Percentiles rank a stretch among this genome's conserved stretches.
Conservation (phyloP, 768 basidiomycete species). For the Harrya chromipes region DNA sequence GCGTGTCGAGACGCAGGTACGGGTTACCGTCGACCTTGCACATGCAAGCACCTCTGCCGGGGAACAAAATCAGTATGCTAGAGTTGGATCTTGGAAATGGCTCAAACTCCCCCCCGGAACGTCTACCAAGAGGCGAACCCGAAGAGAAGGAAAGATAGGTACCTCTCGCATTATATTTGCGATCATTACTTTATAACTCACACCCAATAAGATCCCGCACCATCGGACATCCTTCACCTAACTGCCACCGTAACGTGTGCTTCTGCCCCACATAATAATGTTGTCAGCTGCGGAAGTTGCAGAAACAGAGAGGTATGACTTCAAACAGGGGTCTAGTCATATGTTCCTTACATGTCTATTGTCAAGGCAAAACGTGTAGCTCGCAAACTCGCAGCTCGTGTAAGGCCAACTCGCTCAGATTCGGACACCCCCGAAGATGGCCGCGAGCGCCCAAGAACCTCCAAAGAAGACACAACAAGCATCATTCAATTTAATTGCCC, state of each 20-base stretch:
- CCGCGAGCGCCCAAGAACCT: conserved; percentile 39
- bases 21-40: conserved; percentile 77
- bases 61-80: conserved; percentile 65
- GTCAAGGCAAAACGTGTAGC: conserved; percentile 82
- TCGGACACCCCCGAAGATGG: conserved; percentile 65
- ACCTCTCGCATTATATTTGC: conserved; percentile 15
- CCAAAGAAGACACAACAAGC: conserved; percentile 67
- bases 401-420: conserved; percentile 73
- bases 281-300: conserved; percentile 85
- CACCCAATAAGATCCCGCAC: conserved; percentile 53
- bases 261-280: conserved; percentile 70
- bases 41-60: conserved; percentile 57
- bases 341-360: conserved; percentile 9
- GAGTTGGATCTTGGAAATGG: conserved; percentile 90
- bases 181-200: conserved; percentile 16
- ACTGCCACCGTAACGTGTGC: conserved; percentile 76
- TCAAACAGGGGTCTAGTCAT: not conserved
- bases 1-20: conserved; percentile 92
- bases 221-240: conserved; percentile 69
- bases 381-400: conserved; percentile 82
- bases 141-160: conserved; percentile 85
- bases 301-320: conserved; percentile 74
- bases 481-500: conserved; percentile 97
- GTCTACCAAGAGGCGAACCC: conserved; percentile 78
- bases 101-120: conserved; percentile 77